Base-by-base conservation (phyloP, 1,284 basidiomycete species). In the Salmacisia buchloeana region DNA sequence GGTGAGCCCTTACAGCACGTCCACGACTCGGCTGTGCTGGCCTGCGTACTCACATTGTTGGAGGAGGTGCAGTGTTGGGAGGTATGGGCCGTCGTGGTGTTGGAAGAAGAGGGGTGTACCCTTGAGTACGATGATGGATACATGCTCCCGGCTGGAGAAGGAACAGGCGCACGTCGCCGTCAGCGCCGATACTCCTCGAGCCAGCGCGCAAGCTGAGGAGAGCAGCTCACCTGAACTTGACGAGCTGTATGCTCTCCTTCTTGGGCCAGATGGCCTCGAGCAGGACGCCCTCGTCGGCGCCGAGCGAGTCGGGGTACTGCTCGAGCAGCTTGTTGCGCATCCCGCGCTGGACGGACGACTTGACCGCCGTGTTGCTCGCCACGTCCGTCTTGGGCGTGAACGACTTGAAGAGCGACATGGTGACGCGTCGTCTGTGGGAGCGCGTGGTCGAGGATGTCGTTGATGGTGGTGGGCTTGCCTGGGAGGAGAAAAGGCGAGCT, bases 241-340 rank as follows among this genome's bases (percentile, higher is more conserved):
- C 90, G 72, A 90, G 87, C 7, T 90, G 89, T 54, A 97, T 83
- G 1, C 88, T 84, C 82, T 97, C 94, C 84, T 98, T 98, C 88
- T 98, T 99, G 13, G 94, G 92, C 96, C 96, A 97, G 63, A 98
- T 86, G 73, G 86, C 85, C 79, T 99, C 96, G 25, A 99, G 83
- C 21, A 86, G 76, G 1, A 74, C 79, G 1, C 86, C 86, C 68
- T 89, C 90, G 45, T 80, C 71, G 23, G 72, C 67, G 3, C 69
- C 75, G 3, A 76, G 61, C 15, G 73, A 70, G 6, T 67, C 63
- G 64, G 89, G 91, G 85, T 92, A 90, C 78, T 97, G 92, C 35
- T 88, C 85, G 61, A 94, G 84, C 35, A 97, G 83, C 63, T 85
- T 85, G 35, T 87, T 82, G 59, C 96, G 88, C 80, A 97, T 93